Evolutionary conservation across 163 green algal species (phyloP).

Genomic region (Volvox carteri): DNA sequence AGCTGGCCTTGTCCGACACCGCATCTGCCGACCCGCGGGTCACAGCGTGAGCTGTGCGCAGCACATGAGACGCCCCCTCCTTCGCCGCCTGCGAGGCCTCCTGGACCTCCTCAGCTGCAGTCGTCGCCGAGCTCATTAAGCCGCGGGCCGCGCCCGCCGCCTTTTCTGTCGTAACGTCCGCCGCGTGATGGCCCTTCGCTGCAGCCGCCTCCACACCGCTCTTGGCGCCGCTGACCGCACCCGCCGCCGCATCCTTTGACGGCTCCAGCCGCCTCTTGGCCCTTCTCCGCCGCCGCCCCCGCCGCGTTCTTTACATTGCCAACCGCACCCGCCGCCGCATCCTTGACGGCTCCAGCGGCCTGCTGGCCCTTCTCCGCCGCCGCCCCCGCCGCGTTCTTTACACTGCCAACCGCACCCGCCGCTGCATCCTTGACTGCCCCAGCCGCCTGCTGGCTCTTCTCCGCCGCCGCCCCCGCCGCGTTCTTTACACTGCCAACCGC

Average conservation of each 20-base stretch:
- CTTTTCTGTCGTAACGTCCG: neutral
- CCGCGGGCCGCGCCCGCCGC: neutral
- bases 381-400: neutral
- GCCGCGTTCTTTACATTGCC: neutral
- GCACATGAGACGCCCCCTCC: neutral
- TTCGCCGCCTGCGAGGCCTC: neutral
- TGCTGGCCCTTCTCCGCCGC: neutral
- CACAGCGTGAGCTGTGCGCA: neutral
- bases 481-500: neutral
- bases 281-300: conserved; percentile 5
- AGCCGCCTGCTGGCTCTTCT: neutral
- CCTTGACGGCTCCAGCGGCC: neutral
- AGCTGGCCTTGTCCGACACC: neutral
- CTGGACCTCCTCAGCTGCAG: neutral
- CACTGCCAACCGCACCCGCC: neutral
- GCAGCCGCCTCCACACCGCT: neutral
- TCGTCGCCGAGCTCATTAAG: neutral
- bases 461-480: neutral
- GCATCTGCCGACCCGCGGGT: conserved; percentile 23
- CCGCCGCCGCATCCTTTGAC: neutral
- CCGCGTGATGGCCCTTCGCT: neutral
- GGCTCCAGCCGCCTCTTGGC: neutral
- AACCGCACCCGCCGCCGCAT: neutral
- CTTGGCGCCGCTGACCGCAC: neutral
- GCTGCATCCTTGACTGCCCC: neutral